Evolutionary conservation across 2,329 filamentous ascomycete genomes (phyloP), one percentile per base, ranked within the genome.

Genomic region (Macrophomina pseudophaseolina): DNA sequence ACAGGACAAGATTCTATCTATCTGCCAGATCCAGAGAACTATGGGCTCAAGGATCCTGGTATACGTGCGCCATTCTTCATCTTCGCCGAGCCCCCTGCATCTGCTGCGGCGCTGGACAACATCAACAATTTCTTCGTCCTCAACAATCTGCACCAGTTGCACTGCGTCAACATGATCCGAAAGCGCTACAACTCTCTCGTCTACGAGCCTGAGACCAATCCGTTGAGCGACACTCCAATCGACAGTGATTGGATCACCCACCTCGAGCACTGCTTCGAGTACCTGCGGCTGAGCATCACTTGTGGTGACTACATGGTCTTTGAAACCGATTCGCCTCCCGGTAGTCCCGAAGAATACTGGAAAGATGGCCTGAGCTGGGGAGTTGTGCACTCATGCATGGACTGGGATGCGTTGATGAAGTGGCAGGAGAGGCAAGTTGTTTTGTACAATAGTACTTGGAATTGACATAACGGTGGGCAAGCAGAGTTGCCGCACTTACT

Each of bases 221-320:
- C 52, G 3, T 7, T 56, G 8, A 33, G 16, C 1, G 8, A 18
- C 4, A 56, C 52, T 2, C 52, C 52, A 0, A 28, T 56, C 11
- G 52, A 56, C 18, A 33, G 9, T 8, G 52, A 56, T 30, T 56
- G 52, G 52, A 56, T 56, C 33, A 56, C 52, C n/a, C 80, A 82
- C 56, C 65, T 80, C 1, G 72, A 71, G 51, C 79, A 82, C 65
- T 82, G 80, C 72, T 78, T 81, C 68, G 78, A 80, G 46, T 79
- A 79, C 53, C 66, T 79, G 7, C 71, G 76, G 12, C 72, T 78
- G 68, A 72, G 70, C 66, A 76, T 79, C 68, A 73, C 79, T 69
- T 79, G 77, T 59, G 71, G 69, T 16, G 75, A 71, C 7, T 77
- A 79, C 46, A 66, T 74, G 62, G 74, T 73, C 5, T 69, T 79